A percentile compares a stretch with the other conserved stretches of the same genome.
Conservation (phyloP, 1,139 yeast genomes). For the Insectozyma bohioensis region DNA sequence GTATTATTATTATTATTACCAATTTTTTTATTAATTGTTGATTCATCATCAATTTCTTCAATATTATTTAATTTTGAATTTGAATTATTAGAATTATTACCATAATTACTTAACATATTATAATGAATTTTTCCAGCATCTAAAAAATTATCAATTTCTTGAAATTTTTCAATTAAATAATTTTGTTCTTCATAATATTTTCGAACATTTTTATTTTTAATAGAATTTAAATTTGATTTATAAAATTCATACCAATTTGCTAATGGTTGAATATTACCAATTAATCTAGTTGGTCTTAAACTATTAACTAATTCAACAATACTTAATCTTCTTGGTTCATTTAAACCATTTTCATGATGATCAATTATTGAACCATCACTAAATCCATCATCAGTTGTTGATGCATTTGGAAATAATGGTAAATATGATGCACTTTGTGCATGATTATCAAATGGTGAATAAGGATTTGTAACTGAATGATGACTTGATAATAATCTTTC, state of each 20-base stretch:
- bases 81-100: conserved; percentile 16
- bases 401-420: conserved; percentile 11
- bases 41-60: conserved; percentile 21
- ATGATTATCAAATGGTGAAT: conserved; percentile 17
- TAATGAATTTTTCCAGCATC: conserved; percentile 69
- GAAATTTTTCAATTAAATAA: conserved; percentile 53
- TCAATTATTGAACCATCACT: conserved; percentile 1
- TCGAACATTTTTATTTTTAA: conserved; percentile 24
- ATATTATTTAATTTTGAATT: conserved; percentile 19
- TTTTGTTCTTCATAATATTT: conserved; percentile 55
- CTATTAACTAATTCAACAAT: conserved; percentile 15
- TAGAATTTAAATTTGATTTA: conserved; percentile 22
- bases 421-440: conserved; percentile 7
- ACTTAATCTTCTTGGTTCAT: conserved; percentile 24
- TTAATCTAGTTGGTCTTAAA: conserved; percentile 51
- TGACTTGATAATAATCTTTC: conserved; percentile 30
- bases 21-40: conserved; percentile 13
- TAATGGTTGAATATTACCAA: conserved; percentile 51
- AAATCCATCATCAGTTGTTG: conserved; percentile 6
- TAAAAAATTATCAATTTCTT: conserved; percentile 62
- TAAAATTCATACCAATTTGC: conserved; percentile 48
- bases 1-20: conserved; percentile 4
- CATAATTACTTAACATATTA: conserved; percentile 63
- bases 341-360: conserved; percentile 1
- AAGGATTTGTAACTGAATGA: conserved; percentile 33